Conservation (phyloP, 352 stramenopile species). For the Hyphochytrium catenoides region DNA sequence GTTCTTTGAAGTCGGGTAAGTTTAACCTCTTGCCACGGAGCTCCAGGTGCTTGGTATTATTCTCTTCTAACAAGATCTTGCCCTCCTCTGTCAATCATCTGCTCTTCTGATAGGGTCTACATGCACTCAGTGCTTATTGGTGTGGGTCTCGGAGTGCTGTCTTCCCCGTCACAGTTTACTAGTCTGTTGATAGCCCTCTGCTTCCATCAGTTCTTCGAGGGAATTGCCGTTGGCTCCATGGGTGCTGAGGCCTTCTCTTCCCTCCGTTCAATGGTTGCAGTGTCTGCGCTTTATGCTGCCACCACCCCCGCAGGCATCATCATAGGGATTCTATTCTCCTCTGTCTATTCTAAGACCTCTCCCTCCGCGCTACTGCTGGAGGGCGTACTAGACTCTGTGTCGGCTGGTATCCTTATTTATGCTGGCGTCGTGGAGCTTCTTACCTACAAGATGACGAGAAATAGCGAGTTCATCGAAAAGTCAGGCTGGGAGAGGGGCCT, state of each 20-base stretch:
- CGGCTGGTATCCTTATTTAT: constrained; percentile 12
- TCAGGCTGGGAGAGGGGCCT: neutral
- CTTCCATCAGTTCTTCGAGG: constrained; percentile 15
- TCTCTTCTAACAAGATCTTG: no score
- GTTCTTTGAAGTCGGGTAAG: constrained; percentile 9
- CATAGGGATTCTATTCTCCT: constrained; percentile 9
- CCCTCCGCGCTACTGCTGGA: constrained; percentile 1
- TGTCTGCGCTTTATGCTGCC: constrained; percentile 2
- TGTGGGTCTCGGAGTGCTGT: constrained; percentile 9
- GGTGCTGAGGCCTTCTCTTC: constrained; percentile 4
- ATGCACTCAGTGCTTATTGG: constrained; percentile 11
- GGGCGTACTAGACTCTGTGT: constrained; percentile 9
- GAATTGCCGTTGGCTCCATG: constrained; percentile 10
- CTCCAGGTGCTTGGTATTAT: no score
- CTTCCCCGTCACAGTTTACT: neutral
- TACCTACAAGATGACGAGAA: constrained; percentile 9
- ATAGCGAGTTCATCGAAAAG: constrained; percentile 7
- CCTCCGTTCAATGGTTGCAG: constrained; percentile 3
- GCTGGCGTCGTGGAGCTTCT: constrained; percentile 9
- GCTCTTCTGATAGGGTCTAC: constrained; percentile 3
- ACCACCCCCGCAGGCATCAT: constrained; percentile 9
- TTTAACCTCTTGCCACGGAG: no score
- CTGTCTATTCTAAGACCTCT: constrained; percentile 6
- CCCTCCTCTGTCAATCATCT: neutral
- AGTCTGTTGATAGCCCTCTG: constrained; percentile 9